Evolutionary conservation across 2,329 filamentous ascomycete species (phyloP), one percentile per base, ranked within the genome.

Genomic region (Phyllosticta citribraziliensis): DNA sequence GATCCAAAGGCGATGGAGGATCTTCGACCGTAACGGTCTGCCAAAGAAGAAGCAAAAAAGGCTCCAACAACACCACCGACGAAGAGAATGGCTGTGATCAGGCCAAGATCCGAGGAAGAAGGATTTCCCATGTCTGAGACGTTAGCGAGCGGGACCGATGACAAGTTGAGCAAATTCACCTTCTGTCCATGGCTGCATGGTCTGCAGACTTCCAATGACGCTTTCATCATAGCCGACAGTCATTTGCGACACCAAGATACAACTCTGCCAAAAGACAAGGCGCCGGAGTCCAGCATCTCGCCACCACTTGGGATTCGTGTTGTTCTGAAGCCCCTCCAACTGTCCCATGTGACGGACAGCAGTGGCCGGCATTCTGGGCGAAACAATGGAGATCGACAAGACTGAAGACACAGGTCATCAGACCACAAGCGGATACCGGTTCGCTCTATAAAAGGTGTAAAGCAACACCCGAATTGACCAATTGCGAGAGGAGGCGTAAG

Each of bases 161-260:
- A 20, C 20, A 52, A n/a, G 5, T 19, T 33, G 27, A 22, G 22
- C 5, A 17, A 55, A 56, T 72, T 66, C 62, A 74, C 74, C 76
- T 3, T 69, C 63, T 62, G 75, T 66, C 80, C 80, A 82, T 52
- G 74, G 69, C 0, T 65, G 60, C 60, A 82, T 73, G 4, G 76
- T 73, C 63, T 82, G 79, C 0, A 82, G 65, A 5, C 74, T 76
- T 63, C 81, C 80, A 73, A 81, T 78, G 73, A 82, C 78, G 19
- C 74, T 76, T 2, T 77, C 78, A 65, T 80, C 78, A 57, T 80
- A 81, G 1, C 78, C 78, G 61, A 76, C 79, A 5, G 80, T 81
- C 55, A 57, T 57, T 40, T 61, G 56, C 5, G 62, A 56, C 20
- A 53, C 47, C 27, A 57, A 22, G 14, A 52, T 27, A 30, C 60